Conservation (phyloP, 2,329 filamentous ascomycete genomes). For the Leptographium wingfieldii region DNA sequence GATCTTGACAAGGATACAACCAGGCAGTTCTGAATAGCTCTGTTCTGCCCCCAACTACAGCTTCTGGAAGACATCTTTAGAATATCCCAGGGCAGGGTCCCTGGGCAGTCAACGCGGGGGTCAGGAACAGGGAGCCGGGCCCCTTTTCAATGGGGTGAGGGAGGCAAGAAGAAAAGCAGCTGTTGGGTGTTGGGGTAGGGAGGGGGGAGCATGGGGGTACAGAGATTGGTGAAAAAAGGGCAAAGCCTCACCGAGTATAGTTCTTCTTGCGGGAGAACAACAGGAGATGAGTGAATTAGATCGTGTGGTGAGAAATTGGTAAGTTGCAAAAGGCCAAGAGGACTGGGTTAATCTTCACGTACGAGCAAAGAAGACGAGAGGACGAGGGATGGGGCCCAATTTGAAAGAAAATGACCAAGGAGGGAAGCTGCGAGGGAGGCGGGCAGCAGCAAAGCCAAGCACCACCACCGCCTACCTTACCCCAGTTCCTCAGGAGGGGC, state of each 20-base stretch:
- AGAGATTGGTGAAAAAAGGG: background rate
- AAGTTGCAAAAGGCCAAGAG: background rate
- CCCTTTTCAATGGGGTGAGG: conserved; percentile 7
- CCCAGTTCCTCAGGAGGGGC: background rate
- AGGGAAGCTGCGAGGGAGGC: background rate
- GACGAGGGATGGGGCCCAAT: background rate
- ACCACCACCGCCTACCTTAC: background rate
- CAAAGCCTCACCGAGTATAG: background rate
- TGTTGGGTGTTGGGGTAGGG: background rate
- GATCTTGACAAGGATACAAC: background rate
- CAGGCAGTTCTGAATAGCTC: background rate
- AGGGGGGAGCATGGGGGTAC: background rate
- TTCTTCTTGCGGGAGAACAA: background rate
- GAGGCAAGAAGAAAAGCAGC: conserved; percentile 7
- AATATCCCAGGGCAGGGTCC: background rate
- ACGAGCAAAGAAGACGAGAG: background rate
- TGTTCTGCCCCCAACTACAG: background rate
- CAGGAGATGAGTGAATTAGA: background rate
- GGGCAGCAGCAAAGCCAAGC: background rate
- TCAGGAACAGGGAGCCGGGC: background rate
- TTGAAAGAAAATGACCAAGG: background rate
- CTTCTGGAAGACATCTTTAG: background rate
- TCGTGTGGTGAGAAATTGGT: conserved; percentile 1
- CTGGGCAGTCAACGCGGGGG: background rate
- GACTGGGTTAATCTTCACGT: background rate